A percentile compares a stretch with the other conserved stretches of the same genome.
These are phyloP conservation scores for Mycena rebaudengoi DNA, from an alignment of 768 basidiomycete genomes.

Conservation along the genomic window DNA sequence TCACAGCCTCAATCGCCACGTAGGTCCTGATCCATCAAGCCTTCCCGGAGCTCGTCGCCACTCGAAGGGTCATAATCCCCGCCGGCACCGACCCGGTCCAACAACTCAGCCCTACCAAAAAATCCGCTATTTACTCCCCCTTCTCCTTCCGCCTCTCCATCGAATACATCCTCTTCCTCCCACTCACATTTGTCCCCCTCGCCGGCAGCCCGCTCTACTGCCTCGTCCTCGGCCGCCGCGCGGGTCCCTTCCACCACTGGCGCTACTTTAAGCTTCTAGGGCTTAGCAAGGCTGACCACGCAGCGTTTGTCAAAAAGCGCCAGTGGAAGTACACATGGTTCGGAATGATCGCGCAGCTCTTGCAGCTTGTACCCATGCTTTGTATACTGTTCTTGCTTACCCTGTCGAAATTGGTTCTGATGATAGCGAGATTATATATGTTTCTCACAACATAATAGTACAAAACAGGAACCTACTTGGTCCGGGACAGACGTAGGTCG, in stretches of 20 bases:
- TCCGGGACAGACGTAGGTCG: too few relatives aligned
- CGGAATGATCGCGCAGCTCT: constrained; percentile 22
- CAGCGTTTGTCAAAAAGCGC: constrained; percentile 6
- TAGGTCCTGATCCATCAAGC: constrained; percentile 23
- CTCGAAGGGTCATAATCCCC: constrained; percentile 14
- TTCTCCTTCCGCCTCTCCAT: constrained; percentile 29
- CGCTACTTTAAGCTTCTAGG: constrained; percentile 28
- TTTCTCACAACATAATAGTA: too few relatives aligned
- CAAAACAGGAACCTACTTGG: too few relatives aligned
- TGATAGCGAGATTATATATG: too few relatives aligned
- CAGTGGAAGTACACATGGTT: constrained; percentile 31
- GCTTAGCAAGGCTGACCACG: not conserved
- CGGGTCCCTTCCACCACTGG: constrained; percentile 25
- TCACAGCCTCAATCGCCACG: not conserved
- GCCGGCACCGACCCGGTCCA: constrained; percentile 17
- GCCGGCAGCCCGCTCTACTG: constrained; percentile 27
- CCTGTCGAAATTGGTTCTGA: too few relatives aligned
- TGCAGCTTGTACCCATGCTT: constrained; percentile 21
- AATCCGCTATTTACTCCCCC: constrained; percentile 26
- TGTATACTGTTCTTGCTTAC: constrained; percentile 25
- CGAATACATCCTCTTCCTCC: constrained; percentile 28
- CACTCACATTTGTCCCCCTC: constrained; percentile 26
- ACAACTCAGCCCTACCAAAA: constrained; percentile 19
- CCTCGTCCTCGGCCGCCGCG: constrained; percentile 24
- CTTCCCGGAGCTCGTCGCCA: constrained; percentile 20